Conservation (phyloP, 345 rosid species). For the Tarenaya hassleriana region DNA sequence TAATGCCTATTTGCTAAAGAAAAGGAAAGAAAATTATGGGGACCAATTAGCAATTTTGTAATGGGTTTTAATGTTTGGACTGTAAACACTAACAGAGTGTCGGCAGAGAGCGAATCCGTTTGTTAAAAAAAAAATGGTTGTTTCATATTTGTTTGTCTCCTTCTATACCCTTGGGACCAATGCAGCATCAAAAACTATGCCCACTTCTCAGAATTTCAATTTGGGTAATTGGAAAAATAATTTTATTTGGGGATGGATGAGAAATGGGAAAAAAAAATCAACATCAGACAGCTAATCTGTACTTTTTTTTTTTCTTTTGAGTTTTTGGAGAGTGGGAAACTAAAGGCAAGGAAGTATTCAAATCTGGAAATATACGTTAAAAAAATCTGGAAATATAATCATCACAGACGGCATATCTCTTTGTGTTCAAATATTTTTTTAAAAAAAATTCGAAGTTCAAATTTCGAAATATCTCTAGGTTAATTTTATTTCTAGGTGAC, state of each 20-base stretch:
- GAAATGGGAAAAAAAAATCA: constrained; percentile 18
- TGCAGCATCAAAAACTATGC: constrained; percentile 16
- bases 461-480: neutral
- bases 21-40: too few relatives aligned
- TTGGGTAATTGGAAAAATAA: neutral
- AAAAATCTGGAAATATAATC: too few relatives aligned
- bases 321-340: too few relatives aligned
- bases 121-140: constrained; percentile 11
- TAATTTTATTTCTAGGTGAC: too few relatives aligned
- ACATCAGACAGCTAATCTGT: constrained; percentile 32
- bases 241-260: constrained; percentile 8
- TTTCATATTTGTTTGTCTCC: constrained; percentile 26
- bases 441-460: constrained; percentile 12
- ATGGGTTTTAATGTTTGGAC: too few relatives aligned
- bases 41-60: too few relatives aligned
- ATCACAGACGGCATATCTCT: too few relatives aligned
- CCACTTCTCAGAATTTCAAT: constrained; percentile 9
- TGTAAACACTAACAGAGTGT: constrained; percentile 9
- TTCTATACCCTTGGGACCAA: constrained; percentile 27
- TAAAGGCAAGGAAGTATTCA: too few relatives aligned
- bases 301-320: too few relatives aligned
- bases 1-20: too few relatives aligned
- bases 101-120: constrained; percentile 25
- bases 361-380: too few relatives aligned
- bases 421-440: too few relatives aligned